Conservation (phyloP, 139 green algal species). For the Ulvella scutata region DNA sequence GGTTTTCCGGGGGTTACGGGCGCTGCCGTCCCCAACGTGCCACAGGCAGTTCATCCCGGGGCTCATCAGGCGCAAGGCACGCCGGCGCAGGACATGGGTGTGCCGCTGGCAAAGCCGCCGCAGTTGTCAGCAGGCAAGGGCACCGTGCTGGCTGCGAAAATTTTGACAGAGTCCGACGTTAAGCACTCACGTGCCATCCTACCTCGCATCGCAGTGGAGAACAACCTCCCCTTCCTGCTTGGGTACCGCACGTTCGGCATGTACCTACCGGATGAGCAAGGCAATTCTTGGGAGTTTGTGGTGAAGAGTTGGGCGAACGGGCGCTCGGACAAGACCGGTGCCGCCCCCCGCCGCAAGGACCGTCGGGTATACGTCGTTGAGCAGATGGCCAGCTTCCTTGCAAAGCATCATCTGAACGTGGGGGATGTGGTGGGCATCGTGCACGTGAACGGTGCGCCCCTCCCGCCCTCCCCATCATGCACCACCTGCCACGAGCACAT, state of each 20-base stretch:
- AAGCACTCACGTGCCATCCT: constrained; percentile 48
- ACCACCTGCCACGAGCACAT: too few relatives aligned
- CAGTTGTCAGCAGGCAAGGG: neutral
- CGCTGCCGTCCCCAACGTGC: too few relatives aligned
- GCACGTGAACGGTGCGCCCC: neutral
- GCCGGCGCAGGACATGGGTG: too few relatives aligned
- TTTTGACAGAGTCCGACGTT: constrained; percentile 46
- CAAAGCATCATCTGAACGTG: neutral
- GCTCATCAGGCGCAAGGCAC: too few relatives aligned
- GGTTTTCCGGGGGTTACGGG: too few relatives aligned
- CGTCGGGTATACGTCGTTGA: neutral
- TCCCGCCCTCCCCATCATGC: too few relatives aligned
- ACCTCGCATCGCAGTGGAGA: constrained; percentile 42
- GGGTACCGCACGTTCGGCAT: neutral
- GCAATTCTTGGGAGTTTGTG: neutral
- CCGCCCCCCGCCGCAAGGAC: neutral
- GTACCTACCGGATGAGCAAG: neutral
- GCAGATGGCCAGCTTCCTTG: neutral
- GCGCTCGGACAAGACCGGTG: neutral
- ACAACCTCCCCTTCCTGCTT: constrained; percentile 20
- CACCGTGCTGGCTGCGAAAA: constrained; percentile 51
- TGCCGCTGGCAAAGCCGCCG: too few relatives aligned
- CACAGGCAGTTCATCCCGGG: too few relatives aligned
- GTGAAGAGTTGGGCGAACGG: neutral
- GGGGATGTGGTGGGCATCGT: neutral